A percentile compares a stretch with the other conserved stretches of the same genome.
Evolutionary conservation across 495 filamentous ascomycete species (phyloP).

Genomic region (Jackrogersella multiformis): DNA sequence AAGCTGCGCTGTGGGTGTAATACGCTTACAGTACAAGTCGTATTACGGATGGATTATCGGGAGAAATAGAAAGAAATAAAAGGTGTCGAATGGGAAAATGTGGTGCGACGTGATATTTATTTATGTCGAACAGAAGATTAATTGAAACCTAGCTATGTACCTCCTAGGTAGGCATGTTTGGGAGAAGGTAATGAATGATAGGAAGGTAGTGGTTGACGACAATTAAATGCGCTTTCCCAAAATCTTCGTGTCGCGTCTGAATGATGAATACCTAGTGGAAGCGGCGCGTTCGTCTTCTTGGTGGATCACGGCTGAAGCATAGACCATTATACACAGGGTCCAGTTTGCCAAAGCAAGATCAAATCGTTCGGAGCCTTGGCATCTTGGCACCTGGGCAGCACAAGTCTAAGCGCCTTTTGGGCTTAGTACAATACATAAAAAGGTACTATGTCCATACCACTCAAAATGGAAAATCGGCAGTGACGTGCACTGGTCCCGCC

Average conservation of each 20-base stretch:
- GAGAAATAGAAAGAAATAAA: too few species aligned
- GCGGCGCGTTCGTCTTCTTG: slow-evolving; percentile 23
- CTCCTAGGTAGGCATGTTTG: not conserved
- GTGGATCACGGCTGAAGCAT: not conserved
- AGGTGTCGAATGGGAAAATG: too few species aligned
- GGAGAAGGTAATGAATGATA: not conserved
- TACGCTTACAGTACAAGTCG: not conserved
- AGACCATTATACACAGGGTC: slow-evolving; percentile 5
- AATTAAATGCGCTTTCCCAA: slow-evolving; percentile 34
- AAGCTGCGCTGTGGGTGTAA: too few species aligned
- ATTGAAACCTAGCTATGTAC: not conserved
- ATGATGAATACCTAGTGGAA: too few species aligned
- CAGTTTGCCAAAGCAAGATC: slow-evolving; percentile 3
- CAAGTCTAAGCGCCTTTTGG: not conserved
- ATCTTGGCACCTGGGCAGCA: not conserved
- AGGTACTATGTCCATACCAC: slow-evolving; percentile 37
- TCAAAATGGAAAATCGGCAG: slow-evolving; percentile 39
- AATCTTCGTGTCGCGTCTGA: slow-evolving; percentile 21
- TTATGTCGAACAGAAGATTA: too few species aligned
- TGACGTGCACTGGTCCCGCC: slow-evolving; percentile 40
- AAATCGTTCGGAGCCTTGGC: slow-evolving; percentile 18
- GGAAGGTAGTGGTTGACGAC: not conserved
- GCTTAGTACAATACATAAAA: slow-evolving; percentile 9
- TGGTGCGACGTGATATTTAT: too few species aligned
- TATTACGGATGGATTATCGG: too few species aligned